A percentile compares a stretch with the other conserved stretches of the same genome.
Conservation (phyloP, 768 basidiomycete genomes). For the Boletus reticulatus region DNA sequence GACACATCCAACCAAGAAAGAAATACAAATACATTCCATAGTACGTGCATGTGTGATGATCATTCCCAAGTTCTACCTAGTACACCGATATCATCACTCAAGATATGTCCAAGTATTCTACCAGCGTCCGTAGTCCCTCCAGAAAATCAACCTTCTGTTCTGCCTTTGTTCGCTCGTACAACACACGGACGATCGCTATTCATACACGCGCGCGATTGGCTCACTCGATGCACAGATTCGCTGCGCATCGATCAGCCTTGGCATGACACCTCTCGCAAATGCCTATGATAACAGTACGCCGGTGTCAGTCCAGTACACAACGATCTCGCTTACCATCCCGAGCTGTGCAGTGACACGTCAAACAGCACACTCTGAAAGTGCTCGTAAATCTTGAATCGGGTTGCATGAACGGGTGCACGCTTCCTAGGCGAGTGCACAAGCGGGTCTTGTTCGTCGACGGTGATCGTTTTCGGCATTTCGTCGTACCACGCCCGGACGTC, state of each 20-base stretch:
- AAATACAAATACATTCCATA: too few species aligned
- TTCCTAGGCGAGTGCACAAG: slow-evolving; percentile 37
- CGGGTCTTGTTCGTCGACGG: slow-evolving; percentile 35
- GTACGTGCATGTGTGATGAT: too few species aligned
- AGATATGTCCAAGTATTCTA: too few species aligned
- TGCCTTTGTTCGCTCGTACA: slow-evolving; percentile 67
- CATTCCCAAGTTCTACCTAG: too few species aligned
- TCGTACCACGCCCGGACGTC: slow-evolving; percentile 5
- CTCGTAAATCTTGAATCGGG: slow-evolving; percentile 60
- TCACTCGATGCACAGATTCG: slow-evolving; percentile 55
- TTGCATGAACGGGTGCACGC: slow-evolving; percentile 27
- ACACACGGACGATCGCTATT: slow-evolving; percentile 85
- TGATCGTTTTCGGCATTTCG: slow-evolving; percentile 19
- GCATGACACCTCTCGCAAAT: slow-evolving; percentile 64
- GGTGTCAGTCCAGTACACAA: not conserved
- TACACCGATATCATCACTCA: too few species aligned
- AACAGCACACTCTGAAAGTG: slow-evolving; percentile 73
- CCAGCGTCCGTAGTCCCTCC: slow-evolving; percentile 28
- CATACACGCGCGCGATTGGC: slow-evolving; percentile 67
- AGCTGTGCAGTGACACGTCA: slow-evolving; percentile 58
- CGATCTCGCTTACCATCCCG: slow-evolving; percentile 43
- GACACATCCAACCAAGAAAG: too few species aligned
- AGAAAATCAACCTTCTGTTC: slow-evolving; percentile 40
- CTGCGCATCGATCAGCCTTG: slow-evolving; percentile 55
- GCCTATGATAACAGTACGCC: slow-evolving; percentile 32